Percentiles rank a stretch among this genome's conserved stretches.
phyloP scores from a whole-genome alignment of 1,284 basidiomycete species.

The Fistulinella staudtii region DNA sequence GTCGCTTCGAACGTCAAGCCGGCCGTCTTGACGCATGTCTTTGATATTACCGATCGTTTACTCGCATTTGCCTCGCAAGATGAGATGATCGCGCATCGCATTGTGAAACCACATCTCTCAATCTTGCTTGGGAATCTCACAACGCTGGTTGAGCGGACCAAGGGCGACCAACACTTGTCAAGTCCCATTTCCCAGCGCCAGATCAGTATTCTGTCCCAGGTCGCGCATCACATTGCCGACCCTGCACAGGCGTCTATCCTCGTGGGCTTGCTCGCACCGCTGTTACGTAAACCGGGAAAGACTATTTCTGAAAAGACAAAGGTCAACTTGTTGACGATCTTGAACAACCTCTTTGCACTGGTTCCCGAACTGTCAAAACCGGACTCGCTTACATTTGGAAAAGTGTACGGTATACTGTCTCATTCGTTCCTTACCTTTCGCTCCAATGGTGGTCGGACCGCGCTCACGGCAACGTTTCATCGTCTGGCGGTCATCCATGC shows the following conservation, averaged over 20 bases:
- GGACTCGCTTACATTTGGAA: slow-evolving; percentile 47
- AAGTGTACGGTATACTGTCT: slow-evolving; percentile 66
- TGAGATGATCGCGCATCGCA: slow-evolving; percentile 44
- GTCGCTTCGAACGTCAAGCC: slow-evolving; percentile 86
- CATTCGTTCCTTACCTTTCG: slow-evolving; percentile 75
- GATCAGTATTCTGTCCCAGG: slow-evolving; percentile 74
- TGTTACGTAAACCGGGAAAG: slow-evolving; percentile 76
- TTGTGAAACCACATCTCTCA: slow-evolving; percentile 78
- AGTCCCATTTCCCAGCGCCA: slow-evolving; percentile 82
- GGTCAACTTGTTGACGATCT: slow-evolving; percentile 76
- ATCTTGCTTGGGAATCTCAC: slow-evolving; percentile 74
- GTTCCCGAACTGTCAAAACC: slow-evolving; percentile 62
- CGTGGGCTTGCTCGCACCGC: slow-evolving; percentile 72
- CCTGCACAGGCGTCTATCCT: slow-evolving; percentile 73
- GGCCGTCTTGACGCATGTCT: slow-evolving; percentile 73
- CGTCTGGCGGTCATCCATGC: slow-evolving; percentile 53
- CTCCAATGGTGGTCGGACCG: slow-evolving; percentile 63
- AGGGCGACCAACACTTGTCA: slow-evolving; percentile 51
- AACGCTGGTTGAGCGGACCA: slow-evolving; percentile 62
- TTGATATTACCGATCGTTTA: slow-evolving; percentile 83
- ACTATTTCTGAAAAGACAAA: slow-evolving; percentile 86
- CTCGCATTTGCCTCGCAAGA: slow-evolving; percentile 56
- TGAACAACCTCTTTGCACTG: slow-evolving; percentile 71
- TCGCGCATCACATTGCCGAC: slow-evolving; percentile 75
- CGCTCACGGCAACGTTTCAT: slow-evolving; percentile 64